phyloP scores from a whole-genome alignment of 345 rosid species.

The Syzygium aqueum region DNA sequence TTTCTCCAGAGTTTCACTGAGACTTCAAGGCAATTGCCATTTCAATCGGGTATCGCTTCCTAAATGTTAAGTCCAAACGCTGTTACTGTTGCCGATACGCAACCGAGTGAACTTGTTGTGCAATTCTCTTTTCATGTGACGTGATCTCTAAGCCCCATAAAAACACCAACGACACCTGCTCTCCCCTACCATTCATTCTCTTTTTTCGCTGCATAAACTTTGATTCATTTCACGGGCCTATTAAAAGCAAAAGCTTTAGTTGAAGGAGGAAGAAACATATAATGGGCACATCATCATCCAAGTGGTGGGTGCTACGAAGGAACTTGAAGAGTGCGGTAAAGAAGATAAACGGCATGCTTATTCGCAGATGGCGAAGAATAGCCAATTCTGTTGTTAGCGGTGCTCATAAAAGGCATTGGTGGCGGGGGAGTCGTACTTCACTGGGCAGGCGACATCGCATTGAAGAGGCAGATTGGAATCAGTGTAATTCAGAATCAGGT shows the following conservation, averaged over 20 bases:
- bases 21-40: not conserved
- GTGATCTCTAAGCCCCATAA: not conserved
- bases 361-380: not conserved
- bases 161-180: not conserved
- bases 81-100: not conserved
- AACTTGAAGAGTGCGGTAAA: not conserved
- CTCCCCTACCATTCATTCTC: not conserved
- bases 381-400: not conserved
- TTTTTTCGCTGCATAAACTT: not conserved
- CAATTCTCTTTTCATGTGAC: not conserved
- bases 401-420: not conserved
- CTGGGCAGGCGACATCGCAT: not conserved
- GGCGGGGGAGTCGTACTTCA: not conserved
- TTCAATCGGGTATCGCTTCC: not conserved
- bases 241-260: not conserved
- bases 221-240: not conserved
- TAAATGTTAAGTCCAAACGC: not conserved
- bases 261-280: not conserved
- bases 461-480: not conserved
- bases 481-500: not conserved
- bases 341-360: not conserved
- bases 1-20: not conserved
- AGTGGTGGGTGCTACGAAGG: not conserved
- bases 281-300: not conserved
- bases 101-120: not conserved